Base-by-base conservation (phyloP, 1,139 yeast genomes). In the Candida glucosophila region DNA sequence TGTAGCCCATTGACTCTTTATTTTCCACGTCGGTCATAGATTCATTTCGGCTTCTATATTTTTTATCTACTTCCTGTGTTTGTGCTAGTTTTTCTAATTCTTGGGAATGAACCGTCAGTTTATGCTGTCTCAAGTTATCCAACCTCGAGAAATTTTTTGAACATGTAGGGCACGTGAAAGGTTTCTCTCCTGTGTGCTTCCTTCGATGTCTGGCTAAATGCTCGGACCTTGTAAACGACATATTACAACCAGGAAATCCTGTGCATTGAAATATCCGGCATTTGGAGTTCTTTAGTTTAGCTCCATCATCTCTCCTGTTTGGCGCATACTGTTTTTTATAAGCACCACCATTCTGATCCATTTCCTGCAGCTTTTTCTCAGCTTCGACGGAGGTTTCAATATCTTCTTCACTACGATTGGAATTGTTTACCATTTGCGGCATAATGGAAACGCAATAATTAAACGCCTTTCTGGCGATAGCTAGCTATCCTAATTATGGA, bases 141-240 rank as follows among this genome's bases (percentile, higher is more conserved):
- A 85, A 58, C 24, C 96, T 65, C 15, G 90, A 77, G 47, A 88
- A 88, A 44, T 77, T 72, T 42, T 86, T 76, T 22, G 75, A 65
- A 52, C 97, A 88, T 43, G 67, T 73, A 26, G 81, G 81, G 51
- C 97, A 88, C 29, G 83, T 75, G 49, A 85, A 88, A 2, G 97
- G 97, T 30, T 95, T 65, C 51, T 88, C 97, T 22, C 96, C 97
- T 2, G 96, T 86, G 49, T 86, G 97, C 45, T 86, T 88, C 27
- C 96, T 61, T 28, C 85, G 80, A 55, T 86, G 97, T 34, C 97
- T 67, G 2, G 95, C 95, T 40, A 88, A 64, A 52, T 88, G 96
- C 48, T 88, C 96, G 11, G 85, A 75, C 33, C 95, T 58, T 2
- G 93, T 82, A 49, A 86, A 88, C 8, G 88, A 72, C 95, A 86